These are phyloP conservation scores for Tolypocladium tropicale DNA, from an alignment of 2,329 filamentous ascomycete species.

Conservation along the genomic window DNA sequence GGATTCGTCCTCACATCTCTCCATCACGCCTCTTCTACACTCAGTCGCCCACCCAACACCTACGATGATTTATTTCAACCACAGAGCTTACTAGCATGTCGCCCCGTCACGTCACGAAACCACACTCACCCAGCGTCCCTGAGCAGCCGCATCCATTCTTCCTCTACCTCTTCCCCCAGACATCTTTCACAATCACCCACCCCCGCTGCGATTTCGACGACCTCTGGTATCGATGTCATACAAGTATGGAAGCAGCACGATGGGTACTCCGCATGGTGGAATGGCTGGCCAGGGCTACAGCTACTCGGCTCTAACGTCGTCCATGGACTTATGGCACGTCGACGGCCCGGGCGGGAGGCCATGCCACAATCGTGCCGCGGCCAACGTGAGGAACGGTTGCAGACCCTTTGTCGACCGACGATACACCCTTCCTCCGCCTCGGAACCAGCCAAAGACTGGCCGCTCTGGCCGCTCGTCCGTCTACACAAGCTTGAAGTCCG, in stretches of 20 bases:
- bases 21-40: background rate
- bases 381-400: too few species aligned
- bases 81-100: background rate
- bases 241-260: background rate
- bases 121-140: background rate
- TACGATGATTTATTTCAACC: background rate
- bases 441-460: background rate
- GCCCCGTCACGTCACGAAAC: background rate
- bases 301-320: background rate
- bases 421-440: background rate
- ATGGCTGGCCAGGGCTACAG: constrained; percentile 1
- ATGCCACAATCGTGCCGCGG: background rate
- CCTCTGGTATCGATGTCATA: background rate
- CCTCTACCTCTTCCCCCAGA: background rate
- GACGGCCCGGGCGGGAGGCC: background rate
- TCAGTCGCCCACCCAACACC: background rate
- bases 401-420: background rate
- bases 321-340: background rate
- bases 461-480: background rate
- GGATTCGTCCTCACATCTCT: background rate
- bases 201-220: background rate
- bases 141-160: background rate
- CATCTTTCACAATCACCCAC: background rate
- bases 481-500: background rate
- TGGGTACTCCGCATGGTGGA: background rate